Evolutionary conservation across 495 filamentous ascomycete genomes (phyloP).

Genomic region (Aspergillus baeticus): DNA sequence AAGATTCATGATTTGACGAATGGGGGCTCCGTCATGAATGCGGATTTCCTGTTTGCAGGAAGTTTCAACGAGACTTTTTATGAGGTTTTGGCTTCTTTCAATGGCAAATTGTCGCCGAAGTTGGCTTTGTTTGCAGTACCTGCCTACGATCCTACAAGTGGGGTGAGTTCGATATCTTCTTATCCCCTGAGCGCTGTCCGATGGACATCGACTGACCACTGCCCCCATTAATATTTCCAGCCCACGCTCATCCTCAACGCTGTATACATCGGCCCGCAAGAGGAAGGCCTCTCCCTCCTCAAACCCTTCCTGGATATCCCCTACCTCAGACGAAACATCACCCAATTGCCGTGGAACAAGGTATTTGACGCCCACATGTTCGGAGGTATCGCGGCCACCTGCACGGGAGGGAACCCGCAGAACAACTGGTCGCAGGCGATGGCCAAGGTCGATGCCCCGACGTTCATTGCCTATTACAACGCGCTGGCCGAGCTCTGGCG

Average conservation of each 20-base stretch:
- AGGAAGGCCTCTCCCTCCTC: background rate
- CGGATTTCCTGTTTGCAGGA: constrained; percentile 26
- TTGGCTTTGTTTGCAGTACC: no score
- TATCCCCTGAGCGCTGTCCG: no score
- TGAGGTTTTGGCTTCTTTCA: constrained; percentile 21
- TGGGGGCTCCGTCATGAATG: constrained; percentile 23
- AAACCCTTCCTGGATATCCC: background rate
- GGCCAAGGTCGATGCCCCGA: background rate
- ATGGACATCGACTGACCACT: no score
- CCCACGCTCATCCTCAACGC: background rate
- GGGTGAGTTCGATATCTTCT: no score
- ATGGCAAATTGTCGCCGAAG: background rate
- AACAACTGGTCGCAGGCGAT: background rate
- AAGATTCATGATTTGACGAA: constrained; percentile 27
- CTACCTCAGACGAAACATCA: background rate
- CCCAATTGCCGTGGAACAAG: background rate
- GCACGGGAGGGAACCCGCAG: background rate
- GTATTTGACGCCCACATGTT: background rate
- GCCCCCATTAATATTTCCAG: background rate
- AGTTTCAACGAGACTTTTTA: constrained; percentile 21
- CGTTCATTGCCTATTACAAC: background rate
- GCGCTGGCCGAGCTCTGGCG: background rate
- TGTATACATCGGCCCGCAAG: background rate
- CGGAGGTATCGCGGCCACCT: background rate
- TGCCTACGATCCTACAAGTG: no score